Base-by-base conservation (phyloP, 345 rosid species). In the Streptanthus diversifolius region DNA sequence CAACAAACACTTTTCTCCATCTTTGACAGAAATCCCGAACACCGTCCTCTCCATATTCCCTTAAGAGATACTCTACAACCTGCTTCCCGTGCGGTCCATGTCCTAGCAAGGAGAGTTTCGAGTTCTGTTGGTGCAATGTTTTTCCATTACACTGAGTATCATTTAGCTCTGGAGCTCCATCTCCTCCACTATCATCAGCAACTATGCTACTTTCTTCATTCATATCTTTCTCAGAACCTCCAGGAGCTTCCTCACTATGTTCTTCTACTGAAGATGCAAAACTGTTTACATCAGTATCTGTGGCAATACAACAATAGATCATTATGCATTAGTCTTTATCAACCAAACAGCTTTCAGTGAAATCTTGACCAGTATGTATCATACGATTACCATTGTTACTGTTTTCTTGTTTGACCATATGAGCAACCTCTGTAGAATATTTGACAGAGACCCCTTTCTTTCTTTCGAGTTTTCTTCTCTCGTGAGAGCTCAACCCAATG, bases 51-150 rank as follows among this genome's bases (percentile, higher is more conserved):
- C 95, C 96, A 37, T 70, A 61, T 76, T 87, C 84, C 63, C 49
- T 78, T 48, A 95, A 62, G 33, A 95, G 65, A 73, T 77, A 79
- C 77, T 88, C 91, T 7, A 95, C 98, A 59, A 90, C 92, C 78
- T 85, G 91, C 75, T 88, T 85, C 55, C 99, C 99, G 52, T 91
- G 96, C 1, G 96, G 97, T 63, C 99, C 99, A 83, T 91, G 99
- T 74, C 99, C 99, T 74, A 95, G 75, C 37, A 93, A 72, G 18
- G 98, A 93, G 39, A 88, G 75, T 49, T 87, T 91, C 48, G 89
- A 80, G 73, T 86, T 85, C 52, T 74, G 86, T 63, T 67, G 84
- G 48, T 83, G 77, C 30, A 66, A 30, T 18, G 33, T 56, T 47
- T 56, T 82, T 32, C 73, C 86, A 40, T 76, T 73, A 11, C 76